Evolutionary conservation across 805 yeast genomes (phyloP).

Genomic region (Saccharomycopsis fibuligera): DNA sequence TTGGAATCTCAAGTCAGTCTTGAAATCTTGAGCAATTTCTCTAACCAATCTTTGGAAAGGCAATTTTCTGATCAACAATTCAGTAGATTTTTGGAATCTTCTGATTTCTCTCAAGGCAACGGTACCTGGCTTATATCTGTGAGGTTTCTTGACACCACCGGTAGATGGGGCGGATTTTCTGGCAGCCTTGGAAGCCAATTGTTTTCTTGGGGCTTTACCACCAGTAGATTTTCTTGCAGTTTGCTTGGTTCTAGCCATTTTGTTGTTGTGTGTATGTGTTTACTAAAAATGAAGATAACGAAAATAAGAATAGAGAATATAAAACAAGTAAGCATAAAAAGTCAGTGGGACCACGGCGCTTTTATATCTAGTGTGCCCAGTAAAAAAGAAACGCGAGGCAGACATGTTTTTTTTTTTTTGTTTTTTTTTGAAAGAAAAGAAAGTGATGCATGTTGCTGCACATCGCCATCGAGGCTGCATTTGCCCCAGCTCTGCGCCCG

Average conservation of each 20-base stretch:
- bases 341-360: background rate
- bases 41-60: conserved; percentile 97
- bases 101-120: conserved; percentile 95
- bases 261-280: background rate
- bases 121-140: conserved; percentile 96
- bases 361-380: no score
- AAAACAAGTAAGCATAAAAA: background rate
- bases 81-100: conserved; percentile 95
- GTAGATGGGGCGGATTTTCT: conserved; percentile 89
- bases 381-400: background rate
- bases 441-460: background rate
- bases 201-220: conserved; percentile 96
- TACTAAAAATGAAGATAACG: background rate
- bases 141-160: conserved; percentile 92
- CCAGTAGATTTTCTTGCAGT: conserved; percentile 93
- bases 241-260: conserved; percentile 91
- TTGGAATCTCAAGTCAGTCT: conserved; percentile 92
- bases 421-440: no score
- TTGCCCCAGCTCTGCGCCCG: background rate
- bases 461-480: background rate
- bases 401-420: no score
- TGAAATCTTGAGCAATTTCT: conserved; percentile 92
- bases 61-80: conserved; percentile 87
- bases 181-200: conserved; percentile 86
- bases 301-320: background rate